These are phyloP conservation scores for Paramecium sonneborni DNA, from an alignment of 73 alveolate species.

Conservation along the genomic window DNA sequence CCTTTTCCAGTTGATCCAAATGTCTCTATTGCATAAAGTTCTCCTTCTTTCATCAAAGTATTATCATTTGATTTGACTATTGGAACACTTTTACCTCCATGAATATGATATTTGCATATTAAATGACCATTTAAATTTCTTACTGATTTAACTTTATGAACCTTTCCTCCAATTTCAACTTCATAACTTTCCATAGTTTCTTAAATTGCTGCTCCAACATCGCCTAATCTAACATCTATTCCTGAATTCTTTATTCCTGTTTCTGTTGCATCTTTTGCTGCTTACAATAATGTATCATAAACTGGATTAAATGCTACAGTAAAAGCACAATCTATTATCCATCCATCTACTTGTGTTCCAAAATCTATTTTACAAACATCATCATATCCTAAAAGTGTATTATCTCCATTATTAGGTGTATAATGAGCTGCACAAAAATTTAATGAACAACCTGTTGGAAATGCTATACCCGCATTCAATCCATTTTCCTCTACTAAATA, in stretches of 20 bases:
- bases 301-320: constrained; percentile 96
- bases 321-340: constrained; percentile 97
- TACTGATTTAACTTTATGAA: constrained; percentile 89
- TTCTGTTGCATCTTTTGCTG: constrained; percentile 98
- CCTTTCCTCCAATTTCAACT: constrained; percentile 91
- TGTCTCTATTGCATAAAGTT: constrained; percentile 98
- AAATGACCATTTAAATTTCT: constrained; percentile 97
- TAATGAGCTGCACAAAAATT: constrained; percentile 98
- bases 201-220: constrained; percentile 96
- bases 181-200: constrained; percentile 98
- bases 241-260: constrained; percentile 97
- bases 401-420: constrained; percentile 98
- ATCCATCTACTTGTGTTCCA: constrained; percentile 98
- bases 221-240: constrained; percentile 96
- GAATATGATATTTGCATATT: constrained; percentile 94
- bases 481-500: constrained; percentile 90
- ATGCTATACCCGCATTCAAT: constrained; percentile 94
- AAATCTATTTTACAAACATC: constrained; percentile 97
- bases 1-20: constrained; percentile 99
- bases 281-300: constrained; percentile 92
- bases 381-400: constrained; percentile 80
- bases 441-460: constrained; percentile 96
- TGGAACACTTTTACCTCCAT: constrained; percentile 99
- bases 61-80: constrained; percentile 90
- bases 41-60: constrained; percentile 97